Base-by-base conservation (phyloP, 495 filamentous ascomycete species). In the Lasiosphaeria miniovina region DNA sequence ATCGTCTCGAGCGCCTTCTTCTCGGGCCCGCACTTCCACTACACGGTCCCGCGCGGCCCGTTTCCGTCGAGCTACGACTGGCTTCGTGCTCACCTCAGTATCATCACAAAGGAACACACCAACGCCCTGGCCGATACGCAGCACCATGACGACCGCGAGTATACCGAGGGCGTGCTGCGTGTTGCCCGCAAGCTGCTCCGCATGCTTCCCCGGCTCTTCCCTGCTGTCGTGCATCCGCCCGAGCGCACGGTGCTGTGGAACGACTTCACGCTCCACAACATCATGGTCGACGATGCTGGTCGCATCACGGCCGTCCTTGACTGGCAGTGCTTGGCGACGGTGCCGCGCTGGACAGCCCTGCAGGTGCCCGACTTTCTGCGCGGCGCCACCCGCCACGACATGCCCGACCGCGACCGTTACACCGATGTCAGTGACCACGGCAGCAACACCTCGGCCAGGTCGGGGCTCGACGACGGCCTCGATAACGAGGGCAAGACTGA, bases 261-360 rank as follows among this genome's bases (percentile, higher is more conserved):
- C 38, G 66, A 83, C 52, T 66, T 85, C 7, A 78, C 71, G 1
- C 55, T 71, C 6, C 65, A 69, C n/a, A 85, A 84, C 65, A 75
- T 86, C 36, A 64, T 84, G 36, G 73, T 85, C 3, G 67, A 80
- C 52, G 61, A 76, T 10, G 58, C 71, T 2, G 75, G 73, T 4
- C 31, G 68, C 4, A 62, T 84, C 10, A 75, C 74, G 6, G 82
- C 71, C n/a, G 46, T 85, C 4, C 56, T 84, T 35, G 80, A 79
- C 61, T 86, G 82, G 83, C 76, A 84, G 49, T 80, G 74, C 60
- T 67, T 82, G n/a, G 74, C 76, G 7, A 70, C 76, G 24, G 55
- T 79, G 17, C 82, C 82, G 31, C 57, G 75, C 11, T 83, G 77
- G 73, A 73, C 74, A 48, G 72, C 77, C 15, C 75, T 69, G 55